Percentiles rank a stretch among this genome's conserved stretches.
These are phyloP conservation scores for Leccinum obscurum DNA, from an alignment of 768 basidiomycete species.

Conservation along the genomic window DNA sequence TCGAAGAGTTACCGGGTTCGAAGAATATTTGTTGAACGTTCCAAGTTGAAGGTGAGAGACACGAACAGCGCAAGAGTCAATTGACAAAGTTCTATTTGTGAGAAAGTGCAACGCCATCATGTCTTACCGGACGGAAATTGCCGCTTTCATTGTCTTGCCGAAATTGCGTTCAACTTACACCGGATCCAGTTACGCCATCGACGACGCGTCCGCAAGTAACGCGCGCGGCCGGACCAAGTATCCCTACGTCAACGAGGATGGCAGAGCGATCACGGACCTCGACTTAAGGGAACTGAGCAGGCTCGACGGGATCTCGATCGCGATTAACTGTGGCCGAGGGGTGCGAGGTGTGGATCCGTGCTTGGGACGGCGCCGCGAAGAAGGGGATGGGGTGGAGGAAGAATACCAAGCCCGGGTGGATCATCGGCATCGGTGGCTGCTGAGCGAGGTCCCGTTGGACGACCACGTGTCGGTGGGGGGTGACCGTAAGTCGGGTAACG, in stretches of 20 bases:
- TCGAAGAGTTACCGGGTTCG: too few relatives aligned
- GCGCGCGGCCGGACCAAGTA: conserved; percentile 75
- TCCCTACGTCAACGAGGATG: neutral
- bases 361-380: too few relatives aligned
- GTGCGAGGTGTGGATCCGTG: too few relatives aligned
- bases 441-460: conserved; percentile 43
- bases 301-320: too few relatives aligned
- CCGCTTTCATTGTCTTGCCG: too few relatives aligned
- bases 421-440: conserved; percentile 56
- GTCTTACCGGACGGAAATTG: too few relatives aligned
- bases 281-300: conserved; percentile 39
- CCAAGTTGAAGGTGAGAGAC: too few relatives aligned
- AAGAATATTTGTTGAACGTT: too few relatives aligned
- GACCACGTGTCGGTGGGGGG: conserved; percentile 32
- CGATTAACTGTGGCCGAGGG: neutral
- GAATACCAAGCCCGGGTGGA: conserved; percentile 55
- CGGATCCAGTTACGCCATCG: conserved; percentile 14
- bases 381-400: conserved; percentile 24
- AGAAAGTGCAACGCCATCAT: too few relatives aligned
- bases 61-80: too few relatives aligned
- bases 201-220: conserved; percentile 20
- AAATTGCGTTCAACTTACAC: too few relatives aligned
- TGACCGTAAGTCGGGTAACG: conserved; percentile 37
- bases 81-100: too few relatives aligned
- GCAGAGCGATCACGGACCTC: conserved; percentile 45